Evolutionary conservation across 768 basidiomycete genomes (phyloP).

Genomic region (Agaricus blazei): DNA sequence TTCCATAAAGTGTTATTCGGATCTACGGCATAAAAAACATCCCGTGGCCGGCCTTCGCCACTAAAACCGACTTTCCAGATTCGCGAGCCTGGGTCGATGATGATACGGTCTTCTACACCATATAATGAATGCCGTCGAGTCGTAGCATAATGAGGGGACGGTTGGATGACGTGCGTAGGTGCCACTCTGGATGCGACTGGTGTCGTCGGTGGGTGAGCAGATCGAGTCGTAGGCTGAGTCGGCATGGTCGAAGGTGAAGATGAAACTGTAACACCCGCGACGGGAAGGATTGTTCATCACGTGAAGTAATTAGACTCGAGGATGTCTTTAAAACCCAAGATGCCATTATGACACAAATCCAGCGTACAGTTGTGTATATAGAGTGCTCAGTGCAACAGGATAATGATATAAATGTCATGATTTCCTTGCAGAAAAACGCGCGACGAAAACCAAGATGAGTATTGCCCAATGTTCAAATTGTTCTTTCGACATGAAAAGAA

Average conservation of each 20-base stretch:
- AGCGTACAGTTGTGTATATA: background rate
- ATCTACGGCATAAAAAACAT: conserved; percentile 67
- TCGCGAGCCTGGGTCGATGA: conserved; percentile 91
- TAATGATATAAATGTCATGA: conserved; percentile 4
- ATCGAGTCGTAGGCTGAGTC: conserved; percentile 33
- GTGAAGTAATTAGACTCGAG: background rate
- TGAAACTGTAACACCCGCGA: background rate
- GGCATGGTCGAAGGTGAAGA: conserved; percentile 20
- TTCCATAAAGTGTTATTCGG: conserved; percentile 50
- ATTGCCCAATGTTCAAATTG: conserved; percentile 91
- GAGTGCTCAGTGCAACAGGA: conserved; percentile 2
- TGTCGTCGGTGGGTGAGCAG: conserved; percentile 37
- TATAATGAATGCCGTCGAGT: conserved; percentile 90
- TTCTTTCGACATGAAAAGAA: conserved; percentile 96
- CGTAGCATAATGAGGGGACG: conserved; percentile 81
- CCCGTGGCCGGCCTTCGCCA: conserved; percentile 87
- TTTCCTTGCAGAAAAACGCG: conserved; percentile 28
- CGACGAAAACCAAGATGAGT: conserved; percentile 54
- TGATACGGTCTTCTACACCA: conserved; percentile 92
- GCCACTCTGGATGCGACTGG: conserved; percentile 52
- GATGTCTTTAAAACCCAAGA: background rate
- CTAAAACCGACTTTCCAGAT: conserved; percentile 99
- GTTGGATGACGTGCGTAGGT: conserved; percentile 42
- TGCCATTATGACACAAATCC: background rate
- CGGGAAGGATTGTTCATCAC: background rate